Evolutionary conservation across 1,139 yeast species (phyloP).

Genomic region (Saccharomycopsis phalli): DNA sequence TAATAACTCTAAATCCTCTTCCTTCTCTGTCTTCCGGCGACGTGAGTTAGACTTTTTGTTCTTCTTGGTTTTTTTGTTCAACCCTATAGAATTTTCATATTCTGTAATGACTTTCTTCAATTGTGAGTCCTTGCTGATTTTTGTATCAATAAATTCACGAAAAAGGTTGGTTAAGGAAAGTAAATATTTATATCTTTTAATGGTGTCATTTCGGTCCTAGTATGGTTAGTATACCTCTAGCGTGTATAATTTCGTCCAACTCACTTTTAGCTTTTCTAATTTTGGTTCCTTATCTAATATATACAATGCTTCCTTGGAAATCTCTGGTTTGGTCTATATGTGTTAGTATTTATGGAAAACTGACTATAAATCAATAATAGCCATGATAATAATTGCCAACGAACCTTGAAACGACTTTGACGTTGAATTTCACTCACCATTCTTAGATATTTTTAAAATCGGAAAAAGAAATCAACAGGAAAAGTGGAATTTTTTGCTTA

Average conservation of each 20-base stretch:
- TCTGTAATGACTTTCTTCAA: conserved; percentile 50
- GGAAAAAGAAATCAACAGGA: too few relatives aligned
- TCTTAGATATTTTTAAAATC: too few relatives aligned
- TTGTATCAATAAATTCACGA: conserved; percentile 77
- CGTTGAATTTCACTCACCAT: too few relatives aligned
- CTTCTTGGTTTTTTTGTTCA: conserved; percentile 26
- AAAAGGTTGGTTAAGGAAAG: conserved; percentile 79
- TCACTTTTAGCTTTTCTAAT: conserved; percentile 12
- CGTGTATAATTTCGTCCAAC: background rate
- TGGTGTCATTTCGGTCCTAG: conserved; percentile 56
- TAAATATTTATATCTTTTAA: conserved; percentile 71
- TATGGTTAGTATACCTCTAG: background rate
- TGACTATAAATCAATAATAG: background rate
- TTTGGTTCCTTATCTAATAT: conserved; percentile 18
- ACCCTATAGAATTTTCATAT: conserved; percentile 30
- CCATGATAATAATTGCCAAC: background rate
- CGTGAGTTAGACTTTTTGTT: conserved; percentile 27
- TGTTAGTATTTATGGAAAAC: background rate
- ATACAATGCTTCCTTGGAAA: conserved; percentile 4
- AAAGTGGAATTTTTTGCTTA: background rate
- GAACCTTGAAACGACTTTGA: too few relatives aligned
- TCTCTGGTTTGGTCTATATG: background rate
- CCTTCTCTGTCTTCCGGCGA: conserved; percentile 73
- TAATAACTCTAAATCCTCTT: conserved; percentile 84
- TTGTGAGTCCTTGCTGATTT: conserved; percentile 64